phyloP scores from a whole-genome alignment of 495 filamentous ascomycete genomes.

The Daldinia grandis region DNA sequence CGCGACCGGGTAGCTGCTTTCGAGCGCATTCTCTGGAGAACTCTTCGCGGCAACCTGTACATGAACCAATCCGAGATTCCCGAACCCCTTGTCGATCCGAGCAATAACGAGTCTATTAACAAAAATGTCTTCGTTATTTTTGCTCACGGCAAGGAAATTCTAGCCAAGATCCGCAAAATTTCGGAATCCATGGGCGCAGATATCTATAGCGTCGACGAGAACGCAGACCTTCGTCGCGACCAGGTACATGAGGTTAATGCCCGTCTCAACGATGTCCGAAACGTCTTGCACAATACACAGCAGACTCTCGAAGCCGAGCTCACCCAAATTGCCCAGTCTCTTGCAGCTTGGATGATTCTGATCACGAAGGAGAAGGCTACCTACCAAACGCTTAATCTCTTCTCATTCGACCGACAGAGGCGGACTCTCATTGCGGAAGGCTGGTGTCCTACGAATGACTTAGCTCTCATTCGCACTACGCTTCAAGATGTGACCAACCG shows the following conservation, averaged over 20 bases:
- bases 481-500: slow-evolving; percentile 96
- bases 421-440: slow-evolving; percentile 98
- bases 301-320: slow-evolving; percentile 92
- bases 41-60: slow-evolving; percentile 95
- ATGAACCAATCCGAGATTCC: slow-evolving; percentile 99
- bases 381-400: slow-evolving; percentile 95
- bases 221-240: slow-evolving; percentile 89
- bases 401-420: slow-evolving; percentile 93
- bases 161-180: slow-evolving; percentile 98
- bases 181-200: slow-evolving; percentile 96
- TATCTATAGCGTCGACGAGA: slow-evolving; percentile 96
- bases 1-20: slow-evolving; percentile 93
- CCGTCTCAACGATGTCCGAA: slow-evolving; percentile 85
- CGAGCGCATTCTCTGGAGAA: slow-evolving; percentile 96
- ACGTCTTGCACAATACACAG: slow-evolving; percentile 95
- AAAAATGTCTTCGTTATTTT: slow-evolving; percentile 99
- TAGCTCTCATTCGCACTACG: slow-evolving; percentile 93
- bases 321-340: slow-evolving; percentile 85
- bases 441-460: slow-evolving; percentile 92
- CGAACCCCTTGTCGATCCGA: slow-evolving; percentile 90
- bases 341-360: slow-evolving; percentile 95
- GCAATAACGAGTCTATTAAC: slow-evolving; percentile 85
- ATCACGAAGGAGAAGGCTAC: slow-evolving; percentile 98
- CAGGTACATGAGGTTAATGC: slow-evolving; percentile 97
- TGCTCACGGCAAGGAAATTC: slow-evolving; percentile 96